Base-by-base conservation (phyloP, 768 basidiomycete species). In the Lactarius evosmus region DNA sequence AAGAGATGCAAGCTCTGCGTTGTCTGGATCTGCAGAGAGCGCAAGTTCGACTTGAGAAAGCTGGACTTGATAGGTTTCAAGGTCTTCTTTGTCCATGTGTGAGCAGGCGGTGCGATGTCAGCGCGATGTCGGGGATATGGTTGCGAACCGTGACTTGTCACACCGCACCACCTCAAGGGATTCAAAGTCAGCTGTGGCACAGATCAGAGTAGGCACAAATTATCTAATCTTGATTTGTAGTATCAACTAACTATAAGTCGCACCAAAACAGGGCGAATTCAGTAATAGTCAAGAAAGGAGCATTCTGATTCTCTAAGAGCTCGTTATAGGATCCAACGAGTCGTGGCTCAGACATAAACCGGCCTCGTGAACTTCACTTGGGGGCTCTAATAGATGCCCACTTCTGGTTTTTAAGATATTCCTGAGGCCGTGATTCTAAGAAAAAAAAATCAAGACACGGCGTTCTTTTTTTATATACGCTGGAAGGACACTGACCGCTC, bases 41-140 rank as follows among this genome's bases (percentile, higher is more conserved):
- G 91, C 88, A 60, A 85, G 76, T 74, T 94, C 90, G 65, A 95
- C 92, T 73, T 94, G 91, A n/a, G 87, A 85, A 63, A 93, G 86
- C 73, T 93, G 91, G 12, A 89, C 89, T 78, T 94, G 89, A 72
- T 93, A 94, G 2, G 90, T 91, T 75, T 95, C 93, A 63, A 95
- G 83, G 74, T 94, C 93, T 63, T 83, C 79, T 70, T 83, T 85
- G 73, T 91, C 76, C 79, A 80, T 80, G 33, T 25, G 63, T 51
- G 38, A 41, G 59, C 59, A 58, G 52, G 27, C 25, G 59, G 61
- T 55, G 56, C 22, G 32, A 57, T 52, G 62, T 27, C 34, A 30
- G 40, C 25, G 40, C 46, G 41, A 56, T 55, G 33, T 27, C 56
- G 56, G 36, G 56, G 56, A 22, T 4, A 12, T 7, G 9, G 25